Evolutionary conservation across 179 eudicot genomes (phyloP).

Genomic region (Dionaea muscipula): DNA sequence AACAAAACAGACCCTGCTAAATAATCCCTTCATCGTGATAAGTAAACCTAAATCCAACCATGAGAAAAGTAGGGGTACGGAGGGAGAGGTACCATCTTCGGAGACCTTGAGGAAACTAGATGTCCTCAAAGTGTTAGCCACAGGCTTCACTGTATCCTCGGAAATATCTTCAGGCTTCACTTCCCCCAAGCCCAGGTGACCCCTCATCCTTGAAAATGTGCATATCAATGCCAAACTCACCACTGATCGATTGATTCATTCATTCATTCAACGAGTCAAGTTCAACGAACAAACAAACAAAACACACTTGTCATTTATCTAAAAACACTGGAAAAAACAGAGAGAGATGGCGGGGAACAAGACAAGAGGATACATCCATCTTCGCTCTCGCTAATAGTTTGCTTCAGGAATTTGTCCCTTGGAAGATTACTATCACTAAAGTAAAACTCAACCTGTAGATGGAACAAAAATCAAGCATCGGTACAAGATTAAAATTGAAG

Average conservation of each 20-base stretch:
- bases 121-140: conserved; percentile 58
- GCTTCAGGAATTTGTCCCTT: conserved; percentile 47
- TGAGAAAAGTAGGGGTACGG: not conserved
- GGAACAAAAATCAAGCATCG: not conserved
- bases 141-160: conserved; percentile 61
- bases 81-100: conserved; percentile 58
- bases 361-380: conserved; percentile 89
- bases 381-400: conserved; percentile 51
- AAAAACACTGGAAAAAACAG: not conserved
- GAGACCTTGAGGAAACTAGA: conserved; percentile 69
- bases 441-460: conserved; percentile 76
- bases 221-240: conserved; percentile 81
- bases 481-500: not conserved
- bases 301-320: not conserved
- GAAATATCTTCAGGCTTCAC: conserved; percentile 63
- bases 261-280: conserved; percentile 30
- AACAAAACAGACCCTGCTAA: no score
- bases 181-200: conserved; percentile 55
- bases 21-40: no score
- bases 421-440: conserved; percentile 96
- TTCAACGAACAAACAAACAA: conserved; percentile 13
- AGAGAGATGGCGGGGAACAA: not conserved
- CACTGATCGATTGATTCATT: conserved; percentile 31
- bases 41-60: not conserved
- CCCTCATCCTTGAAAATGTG: conserved; percentile 77